Base-by-base conservation (phyloP, 805 yeast species). In the Metschnikowia cerradonensis region DNA sequence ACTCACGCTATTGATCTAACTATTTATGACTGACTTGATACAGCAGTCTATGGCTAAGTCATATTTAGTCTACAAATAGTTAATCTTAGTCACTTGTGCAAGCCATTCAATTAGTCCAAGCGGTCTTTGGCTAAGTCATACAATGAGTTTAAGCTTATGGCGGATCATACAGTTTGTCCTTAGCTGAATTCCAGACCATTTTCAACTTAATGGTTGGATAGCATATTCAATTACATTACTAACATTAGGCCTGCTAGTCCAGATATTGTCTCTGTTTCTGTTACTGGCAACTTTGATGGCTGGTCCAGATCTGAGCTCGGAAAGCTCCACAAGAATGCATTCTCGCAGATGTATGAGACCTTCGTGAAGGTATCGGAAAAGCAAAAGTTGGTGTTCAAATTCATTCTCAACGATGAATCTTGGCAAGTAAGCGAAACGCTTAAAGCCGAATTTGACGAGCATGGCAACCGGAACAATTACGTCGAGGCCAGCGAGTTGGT, bases 241-340 rank as follows among this genome's bases (percentile, higher is more conserved):
- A 51, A 53, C 49, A 14, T 30, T 42, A 57, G 60, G 59, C 60
- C 61, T 17, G 47, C 53, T 10, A 41, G 31, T 30, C 54, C 55
- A 23, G 58, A 49, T n/a, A 36, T 50, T n/a, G 41, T 52, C 6
- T 57, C 67, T 7, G 67, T 73, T 23, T 66, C 65, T 30, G 67
- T 73, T 20, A 72, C 77, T 1, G 78, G 78, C 5, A 65, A 59
- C 55, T 73, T 73, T 55, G 76, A 73, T 53, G 57, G 67, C 49
- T 73, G 78, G 78, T 50, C 67, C 11, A 59, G 60, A 48, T 60
- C 59, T 8, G 52, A 44, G n/a, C 10, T n/a, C 6, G 59, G 63
- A 3, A 55, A 60, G 33, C 54, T 51, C 10, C 14, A 41, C 14
- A 43, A 47, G 6, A 42, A 47, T 20, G 47, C 53, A 17, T 55